Conservation (phyloP, 345 rosid genomes). For the Eucalyptus tenuipes region DNA sequence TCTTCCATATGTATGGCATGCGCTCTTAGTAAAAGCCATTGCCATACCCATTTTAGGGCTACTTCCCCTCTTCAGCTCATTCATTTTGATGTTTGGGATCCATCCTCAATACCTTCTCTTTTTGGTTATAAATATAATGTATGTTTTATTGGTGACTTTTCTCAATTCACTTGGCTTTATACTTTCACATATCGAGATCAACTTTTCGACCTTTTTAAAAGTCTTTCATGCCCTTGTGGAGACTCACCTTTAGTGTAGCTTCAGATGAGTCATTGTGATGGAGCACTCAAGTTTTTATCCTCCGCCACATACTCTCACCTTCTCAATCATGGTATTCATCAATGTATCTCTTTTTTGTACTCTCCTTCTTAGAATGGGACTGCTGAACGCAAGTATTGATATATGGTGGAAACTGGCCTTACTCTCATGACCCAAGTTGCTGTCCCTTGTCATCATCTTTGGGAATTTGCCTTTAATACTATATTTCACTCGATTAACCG, state of each 20-base stretch:
- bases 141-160: neutral
- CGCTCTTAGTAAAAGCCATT: neutral
- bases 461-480: neutral
- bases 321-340: neutral
- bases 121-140: no score
- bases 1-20: neutral
- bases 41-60: neutral
- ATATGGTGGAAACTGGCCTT: neutral
- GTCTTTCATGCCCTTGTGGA: neutral
- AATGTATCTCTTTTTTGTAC: neutral
- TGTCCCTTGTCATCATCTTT: neutral
- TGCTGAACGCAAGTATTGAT: rapidly evolving
- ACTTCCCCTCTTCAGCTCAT: neutral
- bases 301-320: neutral
- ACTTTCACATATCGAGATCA: neutral
- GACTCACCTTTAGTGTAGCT: neutral
- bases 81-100: neutral
- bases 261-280: neutral
- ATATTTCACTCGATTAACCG: neutral
- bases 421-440: neutral
- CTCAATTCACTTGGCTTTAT: neutral
- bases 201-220: neutral
- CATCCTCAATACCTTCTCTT: neutral
- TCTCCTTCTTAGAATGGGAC: neutral
- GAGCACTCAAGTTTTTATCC: neutral